These are phyloP conservation scores for Leishmania amazonensis DNA, from an alignment of 208 protist species.

Conservation along the genomic window DNA sequence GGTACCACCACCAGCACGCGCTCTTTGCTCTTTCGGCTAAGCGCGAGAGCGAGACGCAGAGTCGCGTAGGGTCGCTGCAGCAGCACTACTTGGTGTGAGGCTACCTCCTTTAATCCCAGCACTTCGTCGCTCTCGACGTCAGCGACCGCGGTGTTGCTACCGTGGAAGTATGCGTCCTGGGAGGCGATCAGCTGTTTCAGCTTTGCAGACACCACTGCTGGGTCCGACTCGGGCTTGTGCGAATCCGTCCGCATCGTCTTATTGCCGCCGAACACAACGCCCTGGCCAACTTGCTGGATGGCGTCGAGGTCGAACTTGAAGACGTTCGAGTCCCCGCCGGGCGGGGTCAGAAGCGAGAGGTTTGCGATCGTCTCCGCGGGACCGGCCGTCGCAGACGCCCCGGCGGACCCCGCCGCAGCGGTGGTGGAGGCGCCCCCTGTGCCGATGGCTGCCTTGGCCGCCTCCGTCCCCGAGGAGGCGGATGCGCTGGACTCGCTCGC, in stretches of 20 bases:
- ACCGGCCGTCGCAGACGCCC: conserved; percentile 6
- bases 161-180: conserved; percentile 20
- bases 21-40: conserved; percentile 26
- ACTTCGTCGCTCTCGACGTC: conserved; percentile 8
- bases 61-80: conserved; percentile 46
- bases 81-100: conserved; percentile 52
- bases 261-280: conserved; percentile 74
- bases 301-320: conserved; percentile 88
- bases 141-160: neutral
- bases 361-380: conserved; percentile 20
- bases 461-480: conserved; percentile 7
- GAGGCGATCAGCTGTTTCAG: conserved; percentile 38
- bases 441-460: neutral
- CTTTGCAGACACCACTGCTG: conserved; percentile 45
- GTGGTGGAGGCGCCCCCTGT: conserved; percentile 9
- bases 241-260: conserved; percentile 71
- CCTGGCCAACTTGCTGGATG: conserved; percentile 82
- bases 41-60: conserved; percentile 49
- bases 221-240: conserved; percentile 49
- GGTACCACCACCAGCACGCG: conserved; percentile 87
- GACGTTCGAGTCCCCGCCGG: conserved; percentile 64
- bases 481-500: conserved; percentile 7
- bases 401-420: conserved; percentile 3
- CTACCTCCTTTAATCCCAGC: conserved; percentile 26
- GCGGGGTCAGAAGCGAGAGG: conserved; percentile 33